Evolutionary conservation across 2,329 filamentous ascomycete species (phyloP), one percentile per base, ranked within the genome.

Genomic region (Fusarium neocosmosporiellum): DNA sequence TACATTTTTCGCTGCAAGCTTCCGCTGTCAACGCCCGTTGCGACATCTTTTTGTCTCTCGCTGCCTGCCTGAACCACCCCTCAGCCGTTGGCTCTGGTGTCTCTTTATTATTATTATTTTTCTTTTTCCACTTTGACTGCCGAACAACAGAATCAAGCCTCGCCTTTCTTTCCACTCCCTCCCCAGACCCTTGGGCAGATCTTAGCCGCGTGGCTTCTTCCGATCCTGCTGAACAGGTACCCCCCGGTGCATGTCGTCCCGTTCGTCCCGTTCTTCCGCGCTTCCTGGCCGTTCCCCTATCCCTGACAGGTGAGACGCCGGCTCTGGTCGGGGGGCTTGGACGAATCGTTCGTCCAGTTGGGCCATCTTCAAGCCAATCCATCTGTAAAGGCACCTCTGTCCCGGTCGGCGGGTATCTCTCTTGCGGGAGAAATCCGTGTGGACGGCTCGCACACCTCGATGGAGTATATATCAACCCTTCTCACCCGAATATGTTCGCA

Each of bases 401-500:
- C 20, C 31, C 7, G 46, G 29, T 31, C 14, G 36, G 43, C 10
- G 50, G 20, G 48, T 16, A 63, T 60, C 24, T 46, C 24, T 36
- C 54, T 39, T 11, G 22, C n/a, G n/a, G 33, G 36, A 34, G 36
- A 33, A 46, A 20, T 37, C 6, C 43, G 43, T 48, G 43, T 48
- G 43, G 43, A 48, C 43, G 16, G 16, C 24, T 50, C 14, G 27
- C 48, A 20, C 31, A 37, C 29, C 29, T 48, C 24, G 20, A 66
- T 36, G 41, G 59, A 24, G 36, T 48, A 60, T 37, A 62, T 63
- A 61, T 67, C 48, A 10, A 57, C 13, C n/a, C 24, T 54, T 24
- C 33, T 36, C 43, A 20, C 53, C 63, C 41, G 29, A 65, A 57
- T 16, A 74, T 74, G 69, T 22, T 65, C 11, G 36, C 34, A 48